phyloP scores from a whole-genome alignment of 2,329 filamentous ascomycete species.

The Penicillium palitans region DNA sequence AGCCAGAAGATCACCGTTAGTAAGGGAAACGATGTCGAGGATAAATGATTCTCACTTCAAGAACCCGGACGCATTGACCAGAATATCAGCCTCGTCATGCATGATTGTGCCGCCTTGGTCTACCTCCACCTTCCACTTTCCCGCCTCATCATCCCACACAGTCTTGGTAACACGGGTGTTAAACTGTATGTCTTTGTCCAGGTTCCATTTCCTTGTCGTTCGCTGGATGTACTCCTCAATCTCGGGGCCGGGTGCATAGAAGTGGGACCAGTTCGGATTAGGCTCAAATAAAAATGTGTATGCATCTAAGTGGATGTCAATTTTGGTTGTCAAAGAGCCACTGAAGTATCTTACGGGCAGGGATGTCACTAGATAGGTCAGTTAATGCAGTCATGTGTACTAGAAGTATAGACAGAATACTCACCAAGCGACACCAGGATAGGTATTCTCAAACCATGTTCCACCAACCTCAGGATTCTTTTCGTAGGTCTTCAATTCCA shows the following conservation, averaged over 20 bases:
- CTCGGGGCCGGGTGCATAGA: slow-evolving; percentile 44
- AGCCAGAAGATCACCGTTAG: background rate
- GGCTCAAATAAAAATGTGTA: slow-evolving; percentile 47
- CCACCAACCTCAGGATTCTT: slow-evolving; percentile 18
- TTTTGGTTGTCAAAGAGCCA: background rate
- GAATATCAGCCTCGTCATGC: slow-evolving; percentile 36
- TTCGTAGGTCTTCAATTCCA: slow-evolving; percentile 18
- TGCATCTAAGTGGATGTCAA: slow-evolving; percentile 4
- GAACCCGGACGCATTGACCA: slow-evolving; percentile 38
- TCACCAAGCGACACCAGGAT: slow-evolving; percentile 33
- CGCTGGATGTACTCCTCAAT: slow-evolving; percentile 46
- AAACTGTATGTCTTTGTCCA: slow-evolving; percentile 42
- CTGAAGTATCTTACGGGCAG: slow-evolving; percentile 24
- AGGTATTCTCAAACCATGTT: slow-evolving; percentile 17
- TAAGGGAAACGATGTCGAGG: background rate
- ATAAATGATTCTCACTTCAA: slow-evolving; percentile 8
- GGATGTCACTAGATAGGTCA: slow-evolving; percentile 26
- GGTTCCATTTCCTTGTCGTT: slow-evolving; percentile 41
- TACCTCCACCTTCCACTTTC: slow-evolving; percentile 39
- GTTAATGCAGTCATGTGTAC: background rate
- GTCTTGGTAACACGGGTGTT: slow-evolving; percentile 41
- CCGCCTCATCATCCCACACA: slow-evolving; percentile 40
- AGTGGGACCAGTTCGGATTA: slow-evolving; percentile 46
- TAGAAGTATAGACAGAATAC: background rate
- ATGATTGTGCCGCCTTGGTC: slow-evolving; percentile 27